Conservation (phyloP, 768 basidiomycete species). For the Cystoderma amianthinum region DNA sequence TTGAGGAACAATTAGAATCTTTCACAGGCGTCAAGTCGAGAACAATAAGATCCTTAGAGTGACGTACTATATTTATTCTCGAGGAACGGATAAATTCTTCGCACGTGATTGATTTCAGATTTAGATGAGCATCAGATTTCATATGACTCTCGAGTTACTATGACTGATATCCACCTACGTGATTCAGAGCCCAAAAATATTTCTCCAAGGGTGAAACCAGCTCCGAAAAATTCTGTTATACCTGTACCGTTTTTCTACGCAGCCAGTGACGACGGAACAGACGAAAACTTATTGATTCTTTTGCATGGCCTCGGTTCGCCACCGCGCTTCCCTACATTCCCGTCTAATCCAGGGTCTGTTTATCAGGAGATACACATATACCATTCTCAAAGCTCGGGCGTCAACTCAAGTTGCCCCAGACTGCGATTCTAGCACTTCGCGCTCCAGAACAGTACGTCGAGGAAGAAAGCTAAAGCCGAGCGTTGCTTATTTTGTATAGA, state of each 20-base stretch:
- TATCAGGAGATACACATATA: slow-evolving; percentile 71
- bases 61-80: no score
- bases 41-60: no score
- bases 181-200: slow-evolving; percentile 13
- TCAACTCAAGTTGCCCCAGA: slow-evolving; percentile 81
- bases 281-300: slow-evolving; percentile 80
- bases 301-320: slow-evolving; percentile 75
- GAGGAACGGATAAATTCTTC: no score
- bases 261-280: slow-evolving; percentile 76
- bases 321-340: slow-evolving; percentile 4
- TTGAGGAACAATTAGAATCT: no score
- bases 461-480: neutral
- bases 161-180: slow-evolving; percentile 25
- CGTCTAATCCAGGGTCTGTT: slow-evolving; percentile 1
- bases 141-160: neutral
- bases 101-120: no score
- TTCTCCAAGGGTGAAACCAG: slow-evolving; percentile 35
- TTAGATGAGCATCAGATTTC: no score
- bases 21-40: no score
- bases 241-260: slow-evolving; percentile 58
- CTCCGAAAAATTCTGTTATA: slow-evolving; percentile 37
- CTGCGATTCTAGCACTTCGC: slow-evolving; percentile 74
- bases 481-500: slow-evolving; percentile 26
- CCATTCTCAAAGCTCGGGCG: slow-evolving; percentile 74
- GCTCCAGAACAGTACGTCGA: slow-evolving; percentile 65